Percentiles rank a stretch among this genome's conserved stretches.
phyloP scores from a whole-genome alignment of 2,329 filamentous ascomycete genomes.

The Trichoderma sp. region DNA sequence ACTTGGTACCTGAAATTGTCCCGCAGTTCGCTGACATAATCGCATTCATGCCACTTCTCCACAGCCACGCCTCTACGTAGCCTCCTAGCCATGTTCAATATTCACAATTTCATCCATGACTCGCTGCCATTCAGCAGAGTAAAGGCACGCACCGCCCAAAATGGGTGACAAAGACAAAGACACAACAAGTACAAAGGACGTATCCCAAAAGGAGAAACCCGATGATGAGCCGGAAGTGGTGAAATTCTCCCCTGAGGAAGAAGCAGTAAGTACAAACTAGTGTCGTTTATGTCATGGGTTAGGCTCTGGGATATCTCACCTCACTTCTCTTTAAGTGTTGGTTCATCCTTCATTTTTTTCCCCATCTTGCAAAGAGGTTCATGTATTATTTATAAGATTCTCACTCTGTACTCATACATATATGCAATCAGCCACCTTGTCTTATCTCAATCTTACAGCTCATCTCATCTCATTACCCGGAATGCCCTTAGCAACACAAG shows the following conservation, averaged over 20 bases:
- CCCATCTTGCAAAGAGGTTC: accelerated
- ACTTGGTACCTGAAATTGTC: neutral
- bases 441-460: neutral
- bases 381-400: neutral
- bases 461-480: neutral
- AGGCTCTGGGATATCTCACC: neutral
- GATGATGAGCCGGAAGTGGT: conserved; percentile 28
- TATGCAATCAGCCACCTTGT: neutral
- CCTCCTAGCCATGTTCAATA: neutral
- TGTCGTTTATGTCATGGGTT: neutral
- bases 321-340: neutral
- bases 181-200: neutral
- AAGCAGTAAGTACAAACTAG: conserved; percentile 44
- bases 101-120: neutral
- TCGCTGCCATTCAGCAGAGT: neutral
- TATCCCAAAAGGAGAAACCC: neutral
- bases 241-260: conserved; percentile 54
- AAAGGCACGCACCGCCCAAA: neutral
- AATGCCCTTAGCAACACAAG: neutral
- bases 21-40: conserved; percentile 6
- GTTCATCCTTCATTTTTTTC: neutral
- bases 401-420: neutral
- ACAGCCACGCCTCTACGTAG: neutral
- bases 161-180: neutral
- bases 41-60: neutral